Conservation (phyloP, 73 alveolate species). For the Paramecium sexaurelia region DNA sequence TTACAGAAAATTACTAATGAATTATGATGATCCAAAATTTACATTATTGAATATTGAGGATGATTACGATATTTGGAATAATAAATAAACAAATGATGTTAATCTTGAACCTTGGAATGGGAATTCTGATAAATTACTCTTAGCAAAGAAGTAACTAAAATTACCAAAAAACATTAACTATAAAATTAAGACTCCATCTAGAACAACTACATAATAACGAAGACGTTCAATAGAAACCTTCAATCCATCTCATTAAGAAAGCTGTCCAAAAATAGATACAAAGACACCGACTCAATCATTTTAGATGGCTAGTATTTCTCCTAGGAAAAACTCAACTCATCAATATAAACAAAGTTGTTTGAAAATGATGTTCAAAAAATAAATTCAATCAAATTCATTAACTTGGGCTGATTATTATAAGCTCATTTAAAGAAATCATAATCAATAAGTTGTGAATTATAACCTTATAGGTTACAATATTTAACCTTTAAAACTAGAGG, state of each 20-base stretch:
- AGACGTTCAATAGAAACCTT: neutral
- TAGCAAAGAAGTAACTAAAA: neutral
- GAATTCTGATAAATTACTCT: neutral
- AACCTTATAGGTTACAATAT: neutral
- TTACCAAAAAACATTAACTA: neutral
- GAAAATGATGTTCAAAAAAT: neutral
- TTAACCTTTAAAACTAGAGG: neutral
- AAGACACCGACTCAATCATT: neutral
- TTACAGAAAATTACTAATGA: neutral
- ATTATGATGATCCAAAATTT: neutral
- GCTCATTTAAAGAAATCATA: neutral
- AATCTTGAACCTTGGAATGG: neutral
- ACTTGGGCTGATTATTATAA: neutral
- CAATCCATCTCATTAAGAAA: neutral
- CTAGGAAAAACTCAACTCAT: neutral
- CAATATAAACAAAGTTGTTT: neutral
- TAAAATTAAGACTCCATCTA: neutral
- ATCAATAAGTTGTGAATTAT: neutral
- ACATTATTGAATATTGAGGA: neutral
- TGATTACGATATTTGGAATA: neutral
- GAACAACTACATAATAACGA: neutral
- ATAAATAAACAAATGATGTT: neutral
- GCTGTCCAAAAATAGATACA: neutral
- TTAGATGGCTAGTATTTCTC: neutral
- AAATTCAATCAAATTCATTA: neutral